Base-by-base conservation (phyloP, 345 rosid genomes). In the Chamaenerion angustifolium region DNA sequence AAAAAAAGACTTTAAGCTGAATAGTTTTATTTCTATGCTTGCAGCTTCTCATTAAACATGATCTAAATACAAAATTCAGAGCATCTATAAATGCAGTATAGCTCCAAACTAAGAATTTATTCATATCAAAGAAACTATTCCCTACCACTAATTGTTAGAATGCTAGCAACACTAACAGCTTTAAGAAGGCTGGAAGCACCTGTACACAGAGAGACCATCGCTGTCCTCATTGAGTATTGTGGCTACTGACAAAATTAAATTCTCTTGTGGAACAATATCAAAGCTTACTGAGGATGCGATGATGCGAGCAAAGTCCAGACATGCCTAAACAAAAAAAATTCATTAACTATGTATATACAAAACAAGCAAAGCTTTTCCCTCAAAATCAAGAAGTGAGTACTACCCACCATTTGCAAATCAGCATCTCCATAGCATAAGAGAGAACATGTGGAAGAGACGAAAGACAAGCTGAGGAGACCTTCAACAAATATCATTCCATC, bases 401-500 rank as follows among this genome's bases (percentile, higher is more conserved):
- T 18, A 46, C 57, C 31, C 75, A 90, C 93, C 94, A 83, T 87
- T 50, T 90, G 98, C 80, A 90, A 56, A 56, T 75, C 89, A 56
- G 83, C 76, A 63, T 78, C 81, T 56, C 83, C 93, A 68, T 67
- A 73, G 54, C 95, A 78, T 62, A 90, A 64, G 43, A 90, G 64
- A 56, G 94, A 80, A 75, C 80, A 87, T 6, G 75, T 77, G 49
- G 82, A 80, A 46, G 71, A 73, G 55, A 83, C 72, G 72, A 70
- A 71, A 53, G 93, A 69, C 50, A 76, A 59, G 61, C 65, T 77
- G 63, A 83, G 52, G 52, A 87, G 83, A 46, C 95, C 98, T 65
- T 81, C 95, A 51, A 86, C 93, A 43, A 76, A 78, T 50, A 90
- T 74, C 45, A 90, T 83, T 67, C 96, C 98, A 68, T 90, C 95